Conservation (phyloP, 306 rosid species). For the Glycine soja region DNA sequence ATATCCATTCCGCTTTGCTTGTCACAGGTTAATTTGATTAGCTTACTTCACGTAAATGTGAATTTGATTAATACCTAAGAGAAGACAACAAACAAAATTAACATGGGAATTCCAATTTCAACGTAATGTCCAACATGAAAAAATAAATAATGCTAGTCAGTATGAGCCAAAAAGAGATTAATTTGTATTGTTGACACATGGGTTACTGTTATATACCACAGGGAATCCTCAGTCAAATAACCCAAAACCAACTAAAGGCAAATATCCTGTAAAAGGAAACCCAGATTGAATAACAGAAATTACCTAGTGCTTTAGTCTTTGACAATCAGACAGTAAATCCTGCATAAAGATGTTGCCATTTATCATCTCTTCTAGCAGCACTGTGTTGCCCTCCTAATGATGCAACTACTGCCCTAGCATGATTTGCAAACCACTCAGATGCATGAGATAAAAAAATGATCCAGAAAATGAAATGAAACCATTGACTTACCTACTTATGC, state of each 20-base stretch:
- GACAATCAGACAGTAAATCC: conserved; percentile 95
- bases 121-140: too few species aligned
- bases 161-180: too few species aligned
- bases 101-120: too few species aligned
- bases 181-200: too few species aligned
- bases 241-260: too few species aligned
- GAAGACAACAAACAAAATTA: too few species aligned
- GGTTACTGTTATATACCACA: too few species aligned
- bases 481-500: conserved; percentile 81
- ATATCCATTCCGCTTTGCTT: not conserved
- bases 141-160: too few species aligned
- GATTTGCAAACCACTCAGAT: conserved; percentile 58
- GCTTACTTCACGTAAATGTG: too few species aligned
- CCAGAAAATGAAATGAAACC: not conserved
- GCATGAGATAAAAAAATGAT: conserved; percentile 29
- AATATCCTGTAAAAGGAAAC: conserved; percentile 20
- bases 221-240: too few species aligned
- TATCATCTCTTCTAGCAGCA: conserved; percentile 67
- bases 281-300: conserved; percentile 31
- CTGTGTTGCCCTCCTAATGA: conserved; percentile 83
- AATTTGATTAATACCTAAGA: too few species aligned
- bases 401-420: conserved; percentile 77
- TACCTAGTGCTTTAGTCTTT: conserved; percentile 80
- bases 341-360: conserved; percentile 85
- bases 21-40: too few species aligned